These are phyloP conservation scores for Aspergillus bombycis DNA, from an alignment of 2,329 filamentous ascomycete genomes.

Conservation along the genomic window DNA sequence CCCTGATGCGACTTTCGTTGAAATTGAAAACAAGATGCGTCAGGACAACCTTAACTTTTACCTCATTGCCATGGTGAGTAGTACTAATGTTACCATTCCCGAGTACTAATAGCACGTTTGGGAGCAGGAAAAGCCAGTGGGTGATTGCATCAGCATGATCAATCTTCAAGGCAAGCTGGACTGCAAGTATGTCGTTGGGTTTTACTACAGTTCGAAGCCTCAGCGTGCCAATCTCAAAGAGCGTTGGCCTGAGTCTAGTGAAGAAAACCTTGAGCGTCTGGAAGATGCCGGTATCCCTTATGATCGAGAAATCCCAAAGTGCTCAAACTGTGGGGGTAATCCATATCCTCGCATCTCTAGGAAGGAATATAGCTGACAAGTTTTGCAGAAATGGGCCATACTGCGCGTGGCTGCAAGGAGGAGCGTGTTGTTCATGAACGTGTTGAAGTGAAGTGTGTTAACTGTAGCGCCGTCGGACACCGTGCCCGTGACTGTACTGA, in stretches of 20 bases:
- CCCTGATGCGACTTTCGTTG: constrained; percentile 49
- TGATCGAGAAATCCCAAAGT: constrained; percentile 55
- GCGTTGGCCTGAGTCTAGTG: constrained; percentile 53
- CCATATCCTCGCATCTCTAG: not conserved
- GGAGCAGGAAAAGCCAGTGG: constrained; percentile 45
- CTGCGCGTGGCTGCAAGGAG: constrained; percentile 49
- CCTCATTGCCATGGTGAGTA: constrained; percentile 54
- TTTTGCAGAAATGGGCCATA: constrained; percentile 52
- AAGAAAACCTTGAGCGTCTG: constrained; percentile 57
- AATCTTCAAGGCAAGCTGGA: constrained; percentile 57
- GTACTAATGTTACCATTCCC: not conserved
- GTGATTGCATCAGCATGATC: constrained; percentile 53
- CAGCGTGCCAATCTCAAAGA: constrained; percentile 50
- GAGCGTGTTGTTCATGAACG: constrained; percentile 46
- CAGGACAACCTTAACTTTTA: constrained; percentile 51
- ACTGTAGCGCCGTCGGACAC: constrained; percentile 53
- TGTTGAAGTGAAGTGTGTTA: constrained; percentile 53
- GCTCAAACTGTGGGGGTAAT: constrained; percentile 53
- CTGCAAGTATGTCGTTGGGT: constrained; percentile 54
- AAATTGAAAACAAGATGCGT: constrained; percentile 56
- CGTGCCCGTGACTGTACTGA: constrained; percentile 52
- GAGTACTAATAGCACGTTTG: constrained; percentile 10
- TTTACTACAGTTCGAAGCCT: constrained; percentile 52
- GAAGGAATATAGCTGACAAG: not conserved
- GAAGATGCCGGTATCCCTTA: constrained; percentile 54